These are phyloP conservation scores for Microstroma glucosiphilum DNA, from an alignment of 1,284 basidiomycete genomes.

Conservation along the genomic window DNA sequence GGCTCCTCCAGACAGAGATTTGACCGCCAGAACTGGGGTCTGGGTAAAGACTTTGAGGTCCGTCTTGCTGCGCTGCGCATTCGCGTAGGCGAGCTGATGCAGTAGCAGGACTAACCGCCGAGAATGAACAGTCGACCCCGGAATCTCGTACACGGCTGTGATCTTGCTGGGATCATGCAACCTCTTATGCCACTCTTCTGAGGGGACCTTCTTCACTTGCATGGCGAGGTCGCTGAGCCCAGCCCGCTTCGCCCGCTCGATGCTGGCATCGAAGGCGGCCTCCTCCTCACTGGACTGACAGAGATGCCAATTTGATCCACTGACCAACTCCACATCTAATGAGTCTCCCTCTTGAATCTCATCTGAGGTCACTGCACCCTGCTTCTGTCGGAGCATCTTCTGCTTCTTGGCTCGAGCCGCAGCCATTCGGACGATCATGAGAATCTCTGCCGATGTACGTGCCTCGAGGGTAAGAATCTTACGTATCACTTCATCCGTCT, in stretches of 20 bases:
- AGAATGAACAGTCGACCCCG: constrained; percentile 30
- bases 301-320: constrained; percentile 30
- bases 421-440: constrained; percentile 15
- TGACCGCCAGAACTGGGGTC: constrained; percentile 15
- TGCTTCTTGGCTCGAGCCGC: not conserved
- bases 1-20: not conserved
- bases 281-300: constrained; percentile 23
- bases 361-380: not conserved
- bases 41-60: constrained; percentile 19
- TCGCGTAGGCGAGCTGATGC: constrained; percentile 9
- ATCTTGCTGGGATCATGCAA: constrained; percentile 18
- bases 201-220: constrained; percentile 17
- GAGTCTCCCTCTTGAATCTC: not conserved
- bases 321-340: constrained; percentile 17
- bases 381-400: not conserved
- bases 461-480: constrained; percentile 26
- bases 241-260: constrained; percentile 14
- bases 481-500: constrained; percentile 15
- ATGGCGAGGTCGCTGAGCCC: constrained; percentile 17
- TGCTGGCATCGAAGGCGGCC: constrained; percentile 20
- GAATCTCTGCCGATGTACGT: constrained; percentile 16
- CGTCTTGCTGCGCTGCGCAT: constrained; percentile 14
- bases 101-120: constrained; percentile 21
- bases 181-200: constrained; percentile 19
- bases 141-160: constrained; percentile 26